Conservation (phyloP, 106 monocot genomes). For the Allium cepa region DNA sequence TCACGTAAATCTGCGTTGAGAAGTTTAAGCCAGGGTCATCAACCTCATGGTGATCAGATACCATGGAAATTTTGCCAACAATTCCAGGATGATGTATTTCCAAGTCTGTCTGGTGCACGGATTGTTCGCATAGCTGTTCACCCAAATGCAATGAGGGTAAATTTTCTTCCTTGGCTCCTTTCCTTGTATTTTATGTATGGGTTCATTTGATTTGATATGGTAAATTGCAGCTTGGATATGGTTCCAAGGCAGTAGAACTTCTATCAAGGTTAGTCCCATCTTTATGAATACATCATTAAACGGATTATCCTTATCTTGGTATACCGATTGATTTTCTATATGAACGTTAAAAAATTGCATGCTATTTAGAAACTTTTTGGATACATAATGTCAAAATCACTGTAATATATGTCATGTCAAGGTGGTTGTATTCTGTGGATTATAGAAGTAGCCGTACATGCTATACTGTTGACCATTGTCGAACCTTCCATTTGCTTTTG, state of each 20-base stretch:
- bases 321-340: too few relatives aligned
- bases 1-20: slow-evolving; percentile 71
- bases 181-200: neutral
- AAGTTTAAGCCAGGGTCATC: slow-evolving; percentile 70
- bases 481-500: neutral
- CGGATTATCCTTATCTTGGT: too few relatives aligned
- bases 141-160: slow-evolving; percentile 86
- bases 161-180: neutral
- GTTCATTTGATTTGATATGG: neutral
- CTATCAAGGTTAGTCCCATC: slow-evolving; percentile 56
- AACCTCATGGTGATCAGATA: slow-evolving; percentile 87
- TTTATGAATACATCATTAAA: neutral
- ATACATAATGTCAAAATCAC: too few relatives aligned
- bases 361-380: too few relatives aligned
- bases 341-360: too few relatives aligned
- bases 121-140: slow-evolving; percentile 98
- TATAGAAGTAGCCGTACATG: neutral
- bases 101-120: slow-evolving; percentile 83
- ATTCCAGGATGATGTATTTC: slow-evolving; percentile 83
- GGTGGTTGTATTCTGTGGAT: too few relatives aligned
- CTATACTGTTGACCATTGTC: neutral
- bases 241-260: slow-evolving; percentile 78
- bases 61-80: slow-evolving; percentile 97
- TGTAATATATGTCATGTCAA: too few relatives aligned
- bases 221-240: slow-evolving; percentile 76